These are phyloP conservation scores for Penicillium canariense DNA, from an alignment of 495 filamentous ascomycete species.

Conservation along the genomic window DNA sequence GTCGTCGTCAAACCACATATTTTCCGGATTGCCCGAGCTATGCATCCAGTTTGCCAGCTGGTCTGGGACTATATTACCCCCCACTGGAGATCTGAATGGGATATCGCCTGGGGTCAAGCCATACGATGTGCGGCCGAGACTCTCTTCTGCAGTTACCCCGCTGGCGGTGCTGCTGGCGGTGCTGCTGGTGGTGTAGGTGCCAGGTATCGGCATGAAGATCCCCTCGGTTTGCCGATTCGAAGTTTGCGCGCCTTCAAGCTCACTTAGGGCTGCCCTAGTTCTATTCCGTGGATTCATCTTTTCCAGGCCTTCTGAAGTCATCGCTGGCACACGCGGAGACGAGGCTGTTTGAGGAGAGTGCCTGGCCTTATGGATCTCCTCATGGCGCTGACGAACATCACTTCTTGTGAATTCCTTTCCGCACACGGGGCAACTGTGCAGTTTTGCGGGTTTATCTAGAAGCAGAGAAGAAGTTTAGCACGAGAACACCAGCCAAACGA, in stretches of 20 bases:
- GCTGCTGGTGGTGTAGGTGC: too few species aligned
- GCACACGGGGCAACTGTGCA: slow-evolving; percentile 5
- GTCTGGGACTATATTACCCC: neutral
- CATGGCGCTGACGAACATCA: slow-evolving; percentile 12
- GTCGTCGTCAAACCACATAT: slow-evolving; percentile 10
- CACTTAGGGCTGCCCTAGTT: neutral
- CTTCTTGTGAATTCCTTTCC: slow-evolving; percentile 13
- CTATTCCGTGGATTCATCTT: neutral
- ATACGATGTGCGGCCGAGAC: neutral
- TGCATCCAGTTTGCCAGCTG: slow-evolving; percentile 1
- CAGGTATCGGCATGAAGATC: too few species aligned
- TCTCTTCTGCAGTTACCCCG: too few species aligned
- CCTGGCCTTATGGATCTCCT: slow-evolving; percentile 9
- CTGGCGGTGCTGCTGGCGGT: too few species aligned
- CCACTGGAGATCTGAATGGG: neutral
- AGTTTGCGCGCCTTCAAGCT: neutral
- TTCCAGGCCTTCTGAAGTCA: neutral
- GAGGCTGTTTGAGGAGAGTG: neutral
- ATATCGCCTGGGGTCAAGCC: neutral
- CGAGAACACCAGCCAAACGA: neutral
- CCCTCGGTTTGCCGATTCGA: too few species aligned
- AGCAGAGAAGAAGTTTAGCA: neutral
- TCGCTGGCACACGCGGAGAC: neutral
- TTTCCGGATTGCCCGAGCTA: slow-evolving; percentile 2
- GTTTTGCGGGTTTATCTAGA: slow-evolving; percentile 6